Evolutionary conservation across 2,329 filamentous ascomycete genomes (phyloP), one percentile per base, ranked within the genome.

Genomic region (Cercospora citrullina): DNA sequence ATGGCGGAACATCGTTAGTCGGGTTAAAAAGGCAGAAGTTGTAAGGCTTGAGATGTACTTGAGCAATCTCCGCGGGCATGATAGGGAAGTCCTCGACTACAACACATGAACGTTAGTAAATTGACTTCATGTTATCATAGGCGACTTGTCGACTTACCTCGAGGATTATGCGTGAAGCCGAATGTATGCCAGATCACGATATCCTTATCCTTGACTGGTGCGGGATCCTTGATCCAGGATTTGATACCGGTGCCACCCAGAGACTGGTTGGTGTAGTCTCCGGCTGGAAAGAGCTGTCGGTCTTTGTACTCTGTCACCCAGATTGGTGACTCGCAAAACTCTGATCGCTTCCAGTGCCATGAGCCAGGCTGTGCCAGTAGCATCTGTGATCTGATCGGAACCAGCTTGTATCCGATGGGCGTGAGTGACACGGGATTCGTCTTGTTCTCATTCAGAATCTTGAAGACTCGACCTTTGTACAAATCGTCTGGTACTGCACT

Each of bases 201-300:
- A 73, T 88, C 85, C 4, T 83, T 81, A 68, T 88, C 79, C 67
- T 88, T 81, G 79, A 16, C 82, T 79, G 0, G 83, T 84, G 80
- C 83, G 85, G 57, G 77, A 76, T 66, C 80, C 10, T 26, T 18
- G 23, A 53, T 77, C 36, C 36, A 39, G 36, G 36, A 39, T n/a
- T 39, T 39, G 48, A 85, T 84, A 69, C 84, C 79, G 18, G 79
- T 80, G 64, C 84, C 77, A 63, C 85, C 81, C 71, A 84, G 77
- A 42, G 86, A 89, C 75, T 89, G 87, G 71, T 87, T 87, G 31
- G 73, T 75, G 42, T 74, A 74, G 33, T 84, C 81, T 3, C 87
- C 87, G 1, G 86, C 87, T 0, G 87, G 84, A 75, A 83, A 89
- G 1, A 89, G 79, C 76, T 89, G 86, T 66, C 84, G 83, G 72